phyloP scores from a whole-genome alignment of 441 rosid species.

The Gossypium schwendimanii region DNA sequence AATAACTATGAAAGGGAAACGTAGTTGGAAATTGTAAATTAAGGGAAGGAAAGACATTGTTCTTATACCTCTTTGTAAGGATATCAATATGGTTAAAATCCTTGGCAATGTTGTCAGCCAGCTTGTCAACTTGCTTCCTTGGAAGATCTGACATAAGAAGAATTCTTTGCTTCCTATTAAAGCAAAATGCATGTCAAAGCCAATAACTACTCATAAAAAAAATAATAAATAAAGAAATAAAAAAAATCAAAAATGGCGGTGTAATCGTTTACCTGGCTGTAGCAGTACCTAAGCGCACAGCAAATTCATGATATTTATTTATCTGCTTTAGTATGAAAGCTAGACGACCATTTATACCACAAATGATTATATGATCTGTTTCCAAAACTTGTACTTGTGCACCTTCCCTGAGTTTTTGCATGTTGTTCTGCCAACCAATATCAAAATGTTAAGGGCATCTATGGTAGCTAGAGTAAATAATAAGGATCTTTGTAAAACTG shows the following conservation, averaged over 20 bases:
- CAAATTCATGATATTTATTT: conserved; percentile 76
- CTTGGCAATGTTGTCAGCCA: conserved; percentile 66
- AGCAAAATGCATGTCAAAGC: conserved; percentile 13
- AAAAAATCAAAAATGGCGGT: background rate
- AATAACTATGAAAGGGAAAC: background rate
- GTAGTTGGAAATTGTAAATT: background rate
- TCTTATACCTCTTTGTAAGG: conserved; percentile 73
- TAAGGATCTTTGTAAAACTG: background rate
- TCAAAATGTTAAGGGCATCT: background rate
- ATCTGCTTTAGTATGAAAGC: conserved; percentile 77
- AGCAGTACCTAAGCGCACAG: conserved; percentile 94
- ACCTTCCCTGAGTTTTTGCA: conserved; percentile 93
- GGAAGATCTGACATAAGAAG: conserved; percentile 96
- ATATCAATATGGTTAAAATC: conserved; percentile 84
- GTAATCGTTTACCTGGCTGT: conserved; percentile 55
- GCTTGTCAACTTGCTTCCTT: conserved; percentile 85
- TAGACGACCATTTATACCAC: conserved; percentile 82
- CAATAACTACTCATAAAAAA: background rate
- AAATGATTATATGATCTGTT: conserved; percentile 81
- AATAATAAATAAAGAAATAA: no score
- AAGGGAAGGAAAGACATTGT: background rate
- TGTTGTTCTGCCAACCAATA: conserved; percentile 48
- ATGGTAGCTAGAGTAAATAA: background rate
- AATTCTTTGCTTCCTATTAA: conserved; percentile 81
- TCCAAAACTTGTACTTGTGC: conserved; percentile 92